A percentile compares a stretch with the other conserved stretches of the same genome.
Evolutionary conservation across 371 early-diverging fungal genomes (phyloP).

Genomic region (Mucor sp.): DNA sequence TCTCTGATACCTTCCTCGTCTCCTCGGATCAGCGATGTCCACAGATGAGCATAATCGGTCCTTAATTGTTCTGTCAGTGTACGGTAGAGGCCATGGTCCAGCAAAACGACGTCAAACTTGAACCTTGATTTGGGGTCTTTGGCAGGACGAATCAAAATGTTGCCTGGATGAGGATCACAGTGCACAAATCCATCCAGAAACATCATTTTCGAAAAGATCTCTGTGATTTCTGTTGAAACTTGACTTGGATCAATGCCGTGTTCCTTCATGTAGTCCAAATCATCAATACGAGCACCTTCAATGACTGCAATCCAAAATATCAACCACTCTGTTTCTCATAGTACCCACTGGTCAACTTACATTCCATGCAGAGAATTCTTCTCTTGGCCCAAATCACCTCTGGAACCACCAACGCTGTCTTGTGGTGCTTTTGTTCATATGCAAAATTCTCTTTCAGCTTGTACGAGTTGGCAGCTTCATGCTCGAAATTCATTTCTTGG

Average conservation of each 20-base stretch:
- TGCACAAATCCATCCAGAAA: conserved; percentile 86
- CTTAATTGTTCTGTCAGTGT: conserved; percentile 69
- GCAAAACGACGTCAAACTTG: conserved; percentile 86
- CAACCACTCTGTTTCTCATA: background rate
- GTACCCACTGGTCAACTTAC: conserved; percentile 37
- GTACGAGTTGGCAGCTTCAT: conserved; percentile 79
- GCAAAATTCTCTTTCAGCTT: conserved; percentile 66
- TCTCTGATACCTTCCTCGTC: conserved; percentile 69
- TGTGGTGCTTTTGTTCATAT: conserved; percentile 19
- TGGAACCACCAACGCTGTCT: conserved; percentile 62
- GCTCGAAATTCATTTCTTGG: conserved; percentile 83
- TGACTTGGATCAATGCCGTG: conserved; percentile 72
- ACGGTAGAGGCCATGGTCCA: conserved; percentile 96
- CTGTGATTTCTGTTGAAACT: conserved; percentile 76
- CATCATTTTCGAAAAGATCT: conserved; percentile 90
- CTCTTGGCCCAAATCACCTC: conserved; percentile 67
- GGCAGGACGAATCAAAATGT: conserved; percentile 68
- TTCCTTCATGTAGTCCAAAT: conserved; percentile 67
- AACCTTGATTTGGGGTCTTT: conserved; percentile 48
- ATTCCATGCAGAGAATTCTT: conserved; percentile 79
- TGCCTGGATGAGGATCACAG: conserved; percentile 86
- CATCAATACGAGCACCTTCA: conserved; percentile 77
- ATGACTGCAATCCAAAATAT: conserved; percentile 44
- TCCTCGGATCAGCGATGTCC: conserved; percentile 82
- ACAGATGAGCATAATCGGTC: conserved; percentile 84